Conservation (phyloP, 306 rosid genomes). For the Medicago truncatula region MtrunA17r5.0-ANR NC_053048.1:35739501-35740000, state of each 20-base stretch:
- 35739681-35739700: not conserved
- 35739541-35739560: not conserved
- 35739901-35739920: conserved; percentile 54
- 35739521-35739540: not conserved
- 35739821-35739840: conserved; percentile 43
- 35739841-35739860: conserved; percentile 49
- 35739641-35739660: conserved; percentile 29
- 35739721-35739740: conserved; percentile 15
- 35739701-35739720: not conserved
- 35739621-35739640: not conserved
- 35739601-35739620: not conserved
- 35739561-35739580: conserved; percentile 36
- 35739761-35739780: conserved; percentile 61
- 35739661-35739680: not conserved
- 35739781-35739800: conserved; percentile 56
- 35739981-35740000: conserved; percentile 50
- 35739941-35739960: conserved; percentile 56
- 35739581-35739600: conserved; percentile 10
- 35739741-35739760: conserved; percentile 58
- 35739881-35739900: conserved; percentile 41
- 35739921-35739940: conserved; percentile 61
- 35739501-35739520: no score
- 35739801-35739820: conserved; percentile 48
- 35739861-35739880: conserved; percentile 47
- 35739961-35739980: conserved; percentile 59